Conservation (phyloP, 257 asterid genomes). For the Solanum bukasovii region DNA sequence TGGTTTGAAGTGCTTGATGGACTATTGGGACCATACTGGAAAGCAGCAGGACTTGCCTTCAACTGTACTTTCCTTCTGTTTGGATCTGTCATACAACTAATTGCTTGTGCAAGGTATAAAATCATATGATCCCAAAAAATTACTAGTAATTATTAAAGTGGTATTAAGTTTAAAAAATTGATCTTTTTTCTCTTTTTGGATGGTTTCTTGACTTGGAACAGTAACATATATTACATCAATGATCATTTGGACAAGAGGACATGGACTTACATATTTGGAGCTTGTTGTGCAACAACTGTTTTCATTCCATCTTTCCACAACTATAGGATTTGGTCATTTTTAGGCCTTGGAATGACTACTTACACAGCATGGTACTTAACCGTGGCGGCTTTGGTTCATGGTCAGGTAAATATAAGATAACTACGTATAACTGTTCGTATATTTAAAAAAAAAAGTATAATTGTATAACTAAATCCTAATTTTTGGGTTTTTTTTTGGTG, state of each 20-base stretch:
- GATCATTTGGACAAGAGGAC: conserved; percentile 96
- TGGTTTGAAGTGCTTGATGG: conserved; percentile 99
- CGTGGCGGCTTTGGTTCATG: conserved; percentile 60
- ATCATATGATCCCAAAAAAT: too few species aligned
- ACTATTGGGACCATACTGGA: conserved; percentile 92
- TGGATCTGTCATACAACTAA: conserved; percentile 96
- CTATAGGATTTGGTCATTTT: conserved; percentile 89
- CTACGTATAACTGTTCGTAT: neutral
- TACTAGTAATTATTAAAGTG: neutral
- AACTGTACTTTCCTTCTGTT: conserved; percentile 94
- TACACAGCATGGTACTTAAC: conserved; percentile 94
- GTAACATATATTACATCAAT: conserved; percentile 85
- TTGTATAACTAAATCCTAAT: neutral
- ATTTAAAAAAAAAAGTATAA: neutral
- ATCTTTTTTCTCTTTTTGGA: neutral
- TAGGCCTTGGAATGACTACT: conserved; percentile 97
- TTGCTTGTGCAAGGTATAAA: conserved; percentile 87
- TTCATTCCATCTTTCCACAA: conserved; percentile 97
- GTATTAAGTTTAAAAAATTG: neutral
- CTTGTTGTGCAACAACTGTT: conserved; percentile 95
- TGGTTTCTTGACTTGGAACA: conserved; percentile 11
- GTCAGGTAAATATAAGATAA: conserved; percentile 47
- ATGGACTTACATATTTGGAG: conserved; percentile 98
- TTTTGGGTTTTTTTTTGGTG: neutral
- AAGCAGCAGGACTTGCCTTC: conserved; percentile 85